Percentiles rank a stretch among this genome's conserved stretches.
These are phyloP conservation scores for Perkinsus chesapeaki DNA, from an alignment of 169 alveolate genomes.

Conservation along the genomic window DNA sequence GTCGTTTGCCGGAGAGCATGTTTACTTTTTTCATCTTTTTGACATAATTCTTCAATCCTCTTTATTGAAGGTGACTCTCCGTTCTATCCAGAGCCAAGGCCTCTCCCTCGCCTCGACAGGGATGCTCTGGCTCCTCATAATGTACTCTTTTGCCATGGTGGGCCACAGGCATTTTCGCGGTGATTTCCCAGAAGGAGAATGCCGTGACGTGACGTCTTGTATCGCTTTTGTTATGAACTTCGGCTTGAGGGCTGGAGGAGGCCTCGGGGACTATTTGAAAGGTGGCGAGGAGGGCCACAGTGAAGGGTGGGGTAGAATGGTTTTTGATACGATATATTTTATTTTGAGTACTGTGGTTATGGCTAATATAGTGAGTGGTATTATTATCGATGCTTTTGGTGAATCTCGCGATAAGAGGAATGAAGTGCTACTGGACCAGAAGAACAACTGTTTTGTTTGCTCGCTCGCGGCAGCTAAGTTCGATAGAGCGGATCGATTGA, in stretches of 20 bases:
- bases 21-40: not conserved
- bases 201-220: not conserved
- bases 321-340: not conserved
- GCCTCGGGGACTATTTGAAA: not conserved
- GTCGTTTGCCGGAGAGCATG: not conserved
- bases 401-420: not conserved
- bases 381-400: not conserved
- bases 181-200: not conserved
- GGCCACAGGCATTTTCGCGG: not conserved
- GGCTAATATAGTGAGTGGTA: not conserved
- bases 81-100: not conserved
- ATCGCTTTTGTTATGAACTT: not conserved
- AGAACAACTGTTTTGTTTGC: not conserved
- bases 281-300: not conserved
- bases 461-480: not conserved
- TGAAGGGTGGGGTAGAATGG: not conserved
- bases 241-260: not conserved
- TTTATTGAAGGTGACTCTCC: not conserved
- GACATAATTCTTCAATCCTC: not conserved
- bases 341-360: not conserved
- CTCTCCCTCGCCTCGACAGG: not conserved
- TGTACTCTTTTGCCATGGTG: not conserved
- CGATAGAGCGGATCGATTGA: not conserved
- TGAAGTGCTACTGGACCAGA: not conserved
- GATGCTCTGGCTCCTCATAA: not conserved